phyloP scores from a whole-genome alignment of 1,139 yeast species.

The Blastobotrys arbuscula region DNA sequence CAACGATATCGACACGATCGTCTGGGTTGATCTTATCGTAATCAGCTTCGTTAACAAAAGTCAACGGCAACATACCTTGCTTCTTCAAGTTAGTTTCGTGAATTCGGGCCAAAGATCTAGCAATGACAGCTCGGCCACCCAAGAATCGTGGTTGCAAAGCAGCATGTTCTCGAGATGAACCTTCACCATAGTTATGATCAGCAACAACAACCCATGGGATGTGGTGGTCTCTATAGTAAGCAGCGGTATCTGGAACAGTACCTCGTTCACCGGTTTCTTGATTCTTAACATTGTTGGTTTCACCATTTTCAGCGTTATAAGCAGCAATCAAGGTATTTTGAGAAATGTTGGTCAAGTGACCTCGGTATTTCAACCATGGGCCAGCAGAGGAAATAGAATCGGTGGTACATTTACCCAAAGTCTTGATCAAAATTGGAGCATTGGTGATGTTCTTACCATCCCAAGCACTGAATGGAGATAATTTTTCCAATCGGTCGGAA shows the following conservation, averaged over 20 bases:
- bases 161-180: slow-evolving; percentile 99
- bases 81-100: slow-evolving; percentile 92
- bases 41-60: slow-evolving; percentile 81
- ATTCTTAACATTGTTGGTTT: slow-evolving; percentile 90
- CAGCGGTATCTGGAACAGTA: slow-evolving; percentile 96
- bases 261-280: slow-evolving; percentile 85
- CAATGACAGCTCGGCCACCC: slow-evolving; percentile 96
- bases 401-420: slow-evolving; percentile 97
- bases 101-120: slow-evolving; percentile 97
- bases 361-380: slow-evolving; percentile 99
- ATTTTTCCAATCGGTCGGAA: slow-evolving; percentile 82
- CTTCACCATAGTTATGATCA: slow-evolving; percentile 99
- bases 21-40: slow-evolving; percentile 91
- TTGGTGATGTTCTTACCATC: slow-evolving; percentile 88
- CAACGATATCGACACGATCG: slow-evolving; percentile 84
- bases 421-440: slow-evolving; percentile 93
- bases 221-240: slow-evolving; percentile 89
- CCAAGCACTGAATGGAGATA: slow-evolving; percentile 92
- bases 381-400: slow-evolving; percentile 99
- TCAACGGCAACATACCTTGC: slow-evolving; percentile 97
- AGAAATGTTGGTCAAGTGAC: slow-evolving; percentile 98
- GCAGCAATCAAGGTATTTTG: slow-evolving; percentile 99
- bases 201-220: slow-evolving; percentile 96
- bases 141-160: slow-evolving; percentile 99
- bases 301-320: slow-evolving; percentile 90